Conservation (phyloP, 2,329 filamentous ascomycete species). For the Lizonia empirigonia region DNA sequence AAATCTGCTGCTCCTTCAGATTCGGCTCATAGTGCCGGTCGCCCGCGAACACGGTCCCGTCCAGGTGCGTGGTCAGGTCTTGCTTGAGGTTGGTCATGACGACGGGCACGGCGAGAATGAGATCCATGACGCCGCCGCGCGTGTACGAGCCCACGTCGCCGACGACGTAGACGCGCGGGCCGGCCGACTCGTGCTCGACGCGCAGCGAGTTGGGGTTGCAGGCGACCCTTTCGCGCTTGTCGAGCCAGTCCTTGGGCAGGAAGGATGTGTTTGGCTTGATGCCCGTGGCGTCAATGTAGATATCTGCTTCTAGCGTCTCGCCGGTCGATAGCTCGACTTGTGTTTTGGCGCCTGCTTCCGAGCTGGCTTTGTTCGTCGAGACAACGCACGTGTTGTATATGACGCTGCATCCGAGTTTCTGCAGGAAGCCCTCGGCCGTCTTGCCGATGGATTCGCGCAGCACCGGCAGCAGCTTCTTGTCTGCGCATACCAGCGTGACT, state of each 20-base stretch:
- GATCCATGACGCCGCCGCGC: slow-evolving; percentile 52
- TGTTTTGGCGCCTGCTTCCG: slow-evolving; percentile 50
- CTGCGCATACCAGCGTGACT: slow-evolving; percentile 54
- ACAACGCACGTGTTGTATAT: slow-evolving; percentile 48
- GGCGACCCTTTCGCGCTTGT: slow-evolving; percentile 56
- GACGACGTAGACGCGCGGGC: slow-evolving; percentile 54
- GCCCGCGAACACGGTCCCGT: slow-evolving; percentile 30
- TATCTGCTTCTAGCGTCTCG: slow-evolving; percentile 55
- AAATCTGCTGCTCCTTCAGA: slow-evolving; percentile 43
- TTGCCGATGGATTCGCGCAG: slow-evolving; percentile 51
- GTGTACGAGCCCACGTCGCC: slow-evolving; percentile 57
- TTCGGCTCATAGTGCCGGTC: slow-evolving; percentile 44
- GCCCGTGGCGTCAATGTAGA: slow-evolving; percentile 62
- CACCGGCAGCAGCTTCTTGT: slow-evolving; percentile 52
- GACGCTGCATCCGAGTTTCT: slow-evolving; percentile 55
- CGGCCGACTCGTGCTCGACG: slow-evolving; percentile 51
- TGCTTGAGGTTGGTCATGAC: slow-evolving; percentile 54
- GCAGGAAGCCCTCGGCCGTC: slow-evolving; percentile 56
- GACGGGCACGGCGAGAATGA: slow-evolving; percentile 51
- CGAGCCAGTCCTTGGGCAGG: slow-evolving; percentile 57
- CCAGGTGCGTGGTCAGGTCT: slow-evolving; percentile 50
- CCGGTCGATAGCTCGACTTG: slow-evolving; percentile 53
- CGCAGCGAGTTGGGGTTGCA: slow-evolving; percentile 56
- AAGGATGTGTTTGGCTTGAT: slow-evolving; percentile 59
- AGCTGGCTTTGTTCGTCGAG: slow-evolving; percentile 30